These are phyloP conservation scores for Talaromyces stipitatus DNA, from an alignment of 495 filamentous ascomycete genomes.

Conservation along the genomic window DNA sequence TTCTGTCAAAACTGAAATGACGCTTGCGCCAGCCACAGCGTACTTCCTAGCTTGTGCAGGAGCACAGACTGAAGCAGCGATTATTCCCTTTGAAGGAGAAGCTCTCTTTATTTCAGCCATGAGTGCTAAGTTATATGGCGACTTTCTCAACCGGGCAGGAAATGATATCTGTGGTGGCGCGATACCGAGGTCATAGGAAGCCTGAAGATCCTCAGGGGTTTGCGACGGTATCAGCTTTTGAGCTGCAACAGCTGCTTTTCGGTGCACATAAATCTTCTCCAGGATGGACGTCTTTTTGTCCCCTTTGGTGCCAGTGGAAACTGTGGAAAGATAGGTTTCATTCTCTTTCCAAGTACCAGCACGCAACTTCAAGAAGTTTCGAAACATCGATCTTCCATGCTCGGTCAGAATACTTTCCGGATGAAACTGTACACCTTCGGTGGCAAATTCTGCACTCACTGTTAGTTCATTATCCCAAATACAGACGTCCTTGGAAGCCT, in stretches of 20 bases:
- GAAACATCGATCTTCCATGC: constrained; percentile 80
- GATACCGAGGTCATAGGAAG: constrained; percentile 73
- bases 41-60: constrained; percentile 87
- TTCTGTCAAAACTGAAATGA: constrained; percentile 95
- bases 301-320: constrained; percentile 10
- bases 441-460: not conserved
- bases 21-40: constrained; percentile 86
- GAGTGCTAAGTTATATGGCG: constrained; percentile 73
- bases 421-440: constrained; percentile 93
- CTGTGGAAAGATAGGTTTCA: not conserved
- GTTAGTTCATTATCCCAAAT: not conserved
- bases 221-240: constrained; percentile 86
- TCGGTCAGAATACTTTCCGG: constrained; percentile 94
- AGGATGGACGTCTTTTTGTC: constrained; percentile 76
- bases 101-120: constrained; percentile 97
- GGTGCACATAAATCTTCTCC: constrained; percentile 84
- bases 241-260: constrained; percentile 64
- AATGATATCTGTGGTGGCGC: constrained; percentile 83
- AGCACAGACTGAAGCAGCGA: constrained; percentile 78
- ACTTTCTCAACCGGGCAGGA: constrained; percentile 67
- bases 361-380: constrained; percentile 80
- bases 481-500: not conserved
- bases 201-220: constrained; percentile 77
- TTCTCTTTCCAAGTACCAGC: constrained; percentile 89
- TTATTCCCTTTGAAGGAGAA: constrained; percentile 93